Base-by-base conservation (phyloP, 78 protist species). In the Bigelowiella natans region DNA sequence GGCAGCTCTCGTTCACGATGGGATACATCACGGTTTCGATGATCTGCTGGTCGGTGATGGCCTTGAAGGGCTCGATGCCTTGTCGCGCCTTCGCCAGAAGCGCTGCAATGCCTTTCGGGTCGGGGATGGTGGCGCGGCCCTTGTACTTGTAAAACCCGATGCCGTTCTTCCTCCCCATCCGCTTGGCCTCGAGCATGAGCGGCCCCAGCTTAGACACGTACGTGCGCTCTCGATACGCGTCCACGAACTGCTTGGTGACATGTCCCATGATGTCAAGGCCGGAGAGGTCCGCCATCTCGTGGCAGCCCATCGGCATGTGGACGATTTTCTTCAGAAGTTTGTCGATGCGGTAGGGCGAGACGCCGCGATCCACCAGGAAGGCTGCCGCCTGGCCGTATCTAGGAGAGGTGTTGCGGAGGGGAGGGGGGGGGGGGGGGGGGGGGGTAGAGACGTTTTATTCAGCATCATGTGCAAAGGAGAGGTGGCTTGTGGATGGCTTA, bases 151-250 rank as follows among this genome's bases (percentile, higher is more conserved):
- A 94, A 28, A 2, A 38, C 18, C 94, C 94, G 0, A 7, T 36
- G n/a, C 88, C 91, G 0, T 92, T 40, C 90, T 94, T 92, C 92
- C 89, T 39, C 1, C 95, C 95, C 30, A 91, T 7, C 7, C 87
- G 87, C 38, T 37, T 34, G 11, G 51, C 51, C 11, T 85, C 87
- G 37, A 34, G 36, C 87, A 85, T 7, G 51, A 29, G 11, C 18
- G 7, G 7, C 11, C 36, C 36, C 63, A 90, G 37, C 39, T 51
- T 2, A 51, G 86, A 38, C 39, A 83, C 31, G 84, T 90, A 90
- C 38, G 84, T 36, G 2, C 94, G 94, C 28, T 90, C 94, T 38
- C 88, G 63, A 73, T 90, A 90, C 11, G 36, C 87, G 34, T 51
- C 18, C 73, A 26, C 18, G 18, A 26, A 82, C 89, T 2, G 29